Evolutionary conservation across 164 flowering plant species (phyloP).

Genomic region (Stephania japonica): DNA sequence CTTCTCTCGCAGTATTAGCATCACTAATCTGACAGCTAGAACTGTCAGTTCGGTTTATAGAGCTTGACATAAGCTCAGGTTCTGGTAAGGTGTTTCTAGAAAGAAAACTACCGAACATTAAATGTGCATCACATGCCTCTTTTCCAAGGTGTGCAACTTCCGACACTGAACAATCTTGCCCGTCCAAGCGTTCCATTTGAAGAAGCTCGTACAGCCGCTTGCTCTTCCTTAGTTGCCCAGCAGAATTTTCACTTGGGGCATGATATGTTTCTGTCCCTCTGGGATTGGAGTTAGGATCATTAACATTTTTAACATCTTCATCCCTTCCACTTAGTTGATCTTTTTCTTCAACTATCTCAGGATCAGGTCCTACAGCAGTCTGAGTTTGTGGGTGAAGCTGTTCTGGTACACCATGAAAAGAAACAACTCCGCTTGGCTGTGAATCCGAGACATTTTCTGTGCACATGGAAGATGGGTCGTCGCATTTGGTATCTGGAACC

Average conservation of each 20-base stretch:
- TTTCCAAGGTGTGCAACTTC: slow-evolving; percentile 17
- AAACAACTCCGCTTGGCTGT: slow-evolving; percentile 14
- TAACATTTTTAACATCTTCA: slow-evolving; percentile 3
- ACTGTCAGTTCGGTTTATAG: slow-evolving; percentile 17
- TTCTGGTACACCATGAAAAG: slow-evolving; percentile 16
- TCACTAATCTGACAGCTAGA: slow-evolving; percentile 25
- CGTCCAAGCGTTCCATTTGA: slow-evolving; percentile 42
- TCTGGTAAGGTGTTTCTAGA: slow-evolving; percentile 20
- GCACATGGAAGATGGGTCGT: slow-evolving; percentile 15
- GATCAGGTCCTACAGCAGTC: slow-evolving; percentile 16
- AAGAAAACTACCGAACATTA: slow-evolving; percentile 11
- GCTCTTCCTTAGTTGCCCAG: slow-evolving; percentile 46
- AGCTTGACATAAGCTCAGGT: slow-evolving; percentile 20
- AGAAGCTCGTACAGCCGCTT: slow-evolving; percentile 53
- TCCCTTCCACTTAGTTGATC: slow-evolving; percentile 15
- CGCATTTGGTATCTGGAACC: slow-evolving; percentile 12
- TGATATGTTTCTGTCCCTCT: slow-evolving; percentile 16
- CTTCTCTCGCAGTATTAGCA: slow-evolving; percentile 30
- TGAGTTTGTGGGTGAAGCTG: slow-evolving; percentile 10
- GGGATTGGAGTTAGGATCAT: slow-evolving; percentile 12
- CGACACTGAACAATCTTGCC: slow-evolving; percentile 21
- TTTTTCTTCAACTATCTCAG: slow-evolving; percentile 37
- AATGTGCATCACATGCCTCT: slow-evolving; percentile 16
- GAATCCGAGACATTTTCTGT: slow-evolving; percentile 15
- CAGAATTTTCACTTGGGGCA: slow-evolving; percentile 22